Evolutionary conservation across 2,329 filamentous ascomycete genomes (phyloP).

Genomic region (Exophiala phaeomuriformis): DNA sequence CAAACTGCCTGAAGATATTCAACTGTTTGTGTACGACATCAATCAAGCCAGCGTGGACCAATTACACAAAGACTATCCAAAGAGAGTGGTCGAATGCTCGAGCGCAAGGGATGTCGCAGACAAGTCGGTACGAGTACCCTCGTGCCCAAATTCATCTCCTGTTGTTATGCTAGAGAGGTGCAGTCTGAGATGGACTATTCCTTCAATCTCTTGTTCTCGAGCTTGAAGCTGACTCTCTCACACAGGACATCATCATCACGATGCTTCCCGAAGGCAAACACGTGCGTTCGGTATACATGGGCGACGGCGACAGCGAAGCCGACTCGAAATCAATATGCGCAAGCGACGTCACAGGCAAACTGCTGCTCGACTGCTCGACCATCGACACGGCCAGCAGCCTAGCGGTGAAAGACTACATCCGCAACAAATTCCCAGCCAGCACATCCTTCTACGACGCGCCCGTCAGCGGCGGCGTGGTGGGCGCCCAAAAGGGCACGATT

Average conservation of each 20-base stretch:
- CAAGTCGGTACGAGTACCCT: constrained; percentile 36
- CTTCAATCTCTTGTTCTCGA: too few species aligned
- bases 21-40: constrained; percentile 46
- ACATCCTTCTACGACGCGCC: constrained; percentile 49
- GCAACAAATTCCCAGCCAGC: constrained; percentile 13
- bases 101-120: constrained; percentile 46
- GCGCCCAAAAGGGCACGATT: constrained; percentile 45
- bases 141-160: constrained; percentile 10
- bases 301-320: constrained; percentile 28
- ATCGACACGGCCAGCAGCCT: constrained; percentile 46
- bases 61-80: constrained; percentile 37
- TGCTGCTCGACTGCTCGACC: constrained; percentile 51
- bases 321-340: constrained; percentile 37
- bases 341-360: constrained; percentile 38
- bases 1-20: constrained; percentile 39
- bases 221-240: neutral
- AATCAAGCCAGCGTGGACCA: constrained; percentile 38
- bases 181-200: too few species aligned
- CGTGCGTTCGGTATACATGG: constrained; percentile 39
- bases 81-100: constrained; percentile 34
- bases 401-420: constrained; percentile 20
- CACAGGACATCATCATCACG: constrained; percentile 33
- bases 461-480: constrained; percentile 47
- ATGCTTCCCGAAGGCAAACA: constrained; percentile 35
- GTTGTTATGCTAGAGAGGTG: neutral